phyloP scores from a whole-genome alignment of 192 early-diverging fungal genomes.

The Coemansia sp. region DNA sequence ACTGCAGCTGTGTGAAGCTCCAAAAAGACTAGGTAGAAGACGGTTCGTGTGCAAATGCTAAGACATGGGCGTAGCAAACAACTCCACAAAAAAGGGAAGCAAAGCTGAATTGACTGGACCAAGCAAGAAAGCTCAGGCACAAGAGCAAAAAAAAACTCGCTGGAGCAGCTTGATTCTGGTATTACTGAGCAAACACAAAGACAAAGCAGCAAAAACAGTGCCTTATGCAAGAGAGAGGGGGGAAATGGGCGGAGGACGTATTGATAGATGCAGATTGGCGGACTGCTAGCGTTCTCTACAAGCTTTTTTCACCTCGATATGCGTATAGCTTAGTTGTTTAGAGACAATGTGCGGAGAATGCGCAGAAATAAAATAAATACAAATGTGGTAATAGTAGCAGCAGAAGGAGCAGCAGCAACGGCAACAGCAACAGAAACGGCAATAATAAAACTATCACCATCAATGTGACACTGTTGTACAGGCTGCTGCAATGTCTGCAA shows the following conservation, averaged over 20 bases:
- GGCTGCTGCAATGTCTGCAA: too few relatives aligned
- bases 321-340: too few relatives aligned
- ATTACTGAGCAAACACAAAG: neutral
- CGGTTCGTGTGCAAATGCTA: constrained; percentile 6
- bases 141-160: neutral
- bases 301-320: too few relatives aligned
- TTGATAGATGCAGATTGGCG: neutral
- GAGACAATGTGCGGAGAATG: too few relatives aligned
- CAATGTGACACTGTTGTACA: too few relatives aligned
- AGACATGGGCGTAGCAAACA: neutral
- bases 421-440: too few relatives aligned
- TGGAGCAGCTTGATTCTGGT: neutral
- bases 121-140: neutral
- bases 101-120: neutral
- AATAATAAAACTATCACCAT: neutral
- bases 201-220: neutral
- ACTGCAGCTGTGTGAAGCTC: constrained; percentile 5
- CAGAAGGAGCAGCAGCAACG: too few relatives aligned
- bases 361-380: too few relatives aligned
- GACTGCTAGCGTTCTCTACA: too few relatives aligned
- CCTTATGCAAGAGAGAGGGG: neutral
- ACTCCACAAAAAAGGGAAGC: neutral
- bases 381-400: too few relatives aligned
- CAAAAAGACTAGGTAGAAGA: neutral
- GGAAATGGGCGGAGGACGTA: neutral